Evolutionary conservation across 139 green algal species (phyloP).

Genomic region (Tetradesmus lagerheimii): DNA sequence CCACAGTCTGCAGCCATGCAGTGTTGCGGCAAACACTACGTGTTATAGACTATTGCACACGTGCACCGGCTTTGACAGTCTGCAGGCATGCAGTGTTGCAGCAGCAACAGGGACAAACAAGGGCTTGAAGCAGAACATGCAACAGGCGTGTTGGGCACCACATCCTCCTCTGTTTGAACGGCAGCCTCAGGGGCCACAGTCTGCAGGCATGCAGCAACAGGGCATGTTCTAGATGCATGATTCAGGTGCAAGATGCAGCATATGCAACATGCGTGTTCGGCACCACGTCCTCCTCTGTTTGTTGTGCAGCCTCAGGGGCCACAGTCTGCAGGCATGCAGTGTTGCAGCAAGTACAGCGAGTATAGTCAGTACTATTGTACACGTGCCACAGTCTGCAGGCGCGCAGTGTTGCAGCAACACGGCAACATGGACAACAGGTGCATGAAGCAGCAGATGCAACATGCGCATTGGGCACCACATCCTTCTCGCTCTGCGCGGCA

Average conservation of each 20-base stretch:
- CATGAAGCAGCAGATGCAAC: background rate
- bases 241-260: background rate
- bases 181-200: background rate
- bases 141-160: background rate
- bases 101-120: too few species aligned
- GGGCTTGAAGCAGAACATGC: background rate
- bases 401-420: too few species aligned
- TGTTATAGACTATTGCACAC: background rate
- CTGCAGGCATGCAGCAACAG: background rate
- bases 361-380: background rate
- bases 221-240: too few species aligned
- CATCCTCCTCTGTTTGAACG: background rate
- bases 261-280: conserved; percentile 73
- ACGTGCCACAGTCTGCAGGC: background rate
- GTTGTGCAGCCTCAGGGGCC: background rate
- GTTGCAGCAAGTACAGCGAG: background rate
- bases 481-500: background rate
- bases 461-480: background rate
- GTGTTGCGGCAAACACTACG: background rate
- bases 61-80: background rate
- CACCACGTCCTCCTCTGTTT: conserved; percentile 70
- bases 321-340: conserved; percentile 3
- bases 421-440: too few species aligned
- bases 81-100: too few species aligned
- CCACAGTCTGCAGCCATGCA: conserved; percentile 1